phyloP scores from a whole-genome alignment of 805 yeast species.

The Lipomyces starkeyi region DNA sequence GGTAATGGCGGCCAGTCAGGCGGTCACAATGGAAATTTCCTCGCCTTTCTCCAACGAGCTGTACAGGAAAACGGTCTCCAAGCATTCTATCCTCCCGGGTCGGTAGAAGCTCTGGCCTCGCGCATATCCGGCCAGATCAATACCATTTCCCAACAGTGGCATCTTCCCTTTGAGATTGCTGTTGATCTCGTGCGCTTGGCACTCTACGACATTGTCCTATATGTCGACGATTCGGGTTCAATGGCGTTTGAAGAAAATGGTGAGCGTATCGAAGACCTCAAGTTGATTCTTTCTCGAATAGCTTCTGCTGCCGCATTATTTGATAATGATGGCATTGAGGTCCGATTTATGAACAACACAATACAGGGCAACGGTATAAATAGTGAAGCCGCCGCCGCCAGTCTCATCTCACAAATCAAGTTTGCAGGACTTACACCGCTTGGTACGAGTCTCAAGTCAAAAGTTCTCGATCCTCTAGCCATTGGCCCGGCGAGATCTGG shows the following conservation, averaged over 20 bases:
- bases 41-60: slow-evolving; percentile 33
- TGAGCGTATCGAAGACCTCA: slow-evolving; percentile 45
- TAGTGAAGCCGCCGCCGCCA: slow-evolving; percentile 40
- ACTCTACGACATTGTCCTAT: slow-evolving; percentile 44
- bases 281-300: slow-evolving; percentile 42
- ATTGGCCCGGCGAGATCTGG: slow-evolving; percentile 39
- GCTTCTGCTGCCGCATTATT: slow-evolving; percentile 45
- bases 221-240: slow-evolving; percentile 46
- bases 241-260: slow-evolving; percentile 47
- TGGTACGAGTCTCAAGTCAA: slow-evolving; percentile 40
- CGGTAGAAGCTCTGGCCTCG: slow-evolving; percentile 42
- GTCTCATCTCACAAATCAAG: slow-evolving; percentile 38
- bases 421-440: slow-evolving; percentile 45
- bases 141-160: slow-evolving; percentile 41
- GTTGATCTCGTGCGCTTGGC: slow-evolving; percentile 43
- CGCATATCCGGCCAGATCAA: slow-evolving; percentile 36
- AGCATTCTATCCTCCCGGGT: slow-evolving; percentile 44
- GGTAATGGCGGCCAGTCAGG: slow-evolving; percentile 6
- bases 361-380: slow-evolving; percentile 40
- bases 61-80: slow-evolving; percentile 43
- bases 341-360: slow-evolving; percentile 44
- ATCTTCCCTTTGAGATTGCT: slow-evolving; percentile 44
- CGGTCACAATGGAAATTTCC: slow-evolving; percentile 32
- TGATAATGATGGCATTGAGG: slow-evolving; percentile 44
- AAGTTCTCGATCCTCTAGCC: slow-evolving; percentile 44